Evolutionary conservation across 169 alveolate genomes (phyloP).

Genomic region (Theileria equi): DNA sequence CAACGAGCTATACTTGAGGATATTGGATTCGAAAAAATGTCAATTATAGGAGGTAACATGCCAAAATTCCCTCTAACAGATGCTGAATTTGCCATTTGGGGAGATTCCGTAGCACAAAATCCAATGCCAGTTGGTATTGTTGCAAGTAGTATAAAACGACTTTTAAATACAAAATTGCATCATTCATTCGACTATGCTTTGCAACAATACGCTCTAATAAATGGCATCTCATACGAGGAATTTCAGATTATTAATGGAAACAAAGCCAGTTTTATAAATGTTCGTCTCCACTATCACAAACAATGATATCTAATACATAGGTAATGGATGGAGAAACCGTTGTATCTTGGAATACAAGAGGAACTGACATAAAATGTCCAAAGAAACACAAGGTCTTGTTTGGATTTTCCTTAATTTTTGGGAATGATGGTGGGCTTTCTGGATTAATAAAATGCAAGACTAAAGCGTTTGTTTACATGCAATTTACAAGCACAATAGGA

Average conservation of each 20-base stretch:
- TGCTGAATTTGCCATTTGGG: slow-evolving; percentile 56
- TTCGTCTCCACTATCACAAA: slow-evolving; percentile 23
- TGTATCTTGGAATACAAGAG: slow-evolving; percentile 11
- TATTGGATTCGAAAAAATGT: slow-evolving; percentile 29
- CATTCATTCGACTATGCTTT: slow-evolving; percentile 40
- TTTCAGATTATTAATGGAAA: slow-evolving; percentile 33
- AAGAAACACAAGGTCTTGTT: slow-evolving; percentile 26
- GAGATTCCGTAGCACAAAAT: slow-evolving; percentile 47
- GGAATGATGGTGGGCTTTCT: slow-evolving; percentile 6
- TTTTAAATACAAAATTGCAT: slow-evolving; percentile 13
- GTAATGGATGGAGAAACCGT: slow-evolving; percentile 28
- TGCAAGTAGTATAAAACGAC: slow-evolving; percentile 30
- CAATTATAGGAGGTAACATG: slow-evolving; percentile 62
- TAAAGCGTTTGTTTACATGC: slow-evolving; percentile 21
- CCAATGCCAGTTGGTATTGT: slow-evolving; percentile 64
- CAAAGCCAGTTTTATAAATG: slow-evolving; percentile 23
- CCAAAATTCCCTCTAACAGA: slow-evolving; percentile 57
- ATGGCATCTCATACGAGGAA: slow-evolving; percentile 56
- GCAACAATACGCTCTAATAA: slow-evolving; percentile 45
- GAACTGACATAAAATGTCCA: slow-evolving; percentile 29
- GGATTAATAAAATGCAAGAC: slow-evolving; percentile 52
- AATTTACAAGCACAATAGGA: not conserved
- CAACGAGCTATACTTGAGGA: slow-evolving; percentile 20
- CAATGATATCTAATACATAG: not conserved
- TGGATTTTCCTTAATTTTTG: slow-evolving; percentile 46